These are phyloP conservation scores for Wickerhamia fluorescens DNA, from an alignment of 805 yeast genomes.

Conservation along the genomic window DNA sequence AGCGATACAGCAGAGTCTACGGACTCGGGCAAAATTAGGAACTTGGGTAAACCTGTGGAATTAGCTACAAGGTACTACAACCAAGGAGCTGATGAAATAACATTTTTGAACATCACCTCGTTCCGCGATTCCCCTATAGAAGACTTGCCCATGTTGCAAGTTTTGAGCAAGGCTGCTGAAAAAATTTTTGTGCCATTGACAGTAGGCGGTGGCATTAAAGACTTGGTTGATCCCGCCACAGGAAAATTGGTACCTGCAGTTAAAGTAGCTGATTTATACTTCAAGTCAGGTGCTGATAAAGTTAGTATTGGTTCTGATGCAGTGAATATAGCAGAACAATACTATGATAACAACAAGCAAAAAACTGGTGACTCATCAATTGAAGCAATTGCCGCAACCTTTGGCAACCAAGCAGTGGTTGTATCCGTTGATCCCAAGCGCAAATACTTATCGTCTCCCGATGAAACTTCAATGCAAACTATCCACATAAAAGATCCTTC, in stretches of 20 bases:
- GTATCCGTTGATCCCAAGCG: conserved; percentile 97
- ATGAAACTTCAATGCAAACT: conserved; percentile 53
- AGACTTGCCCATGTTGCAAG: conserved; percentile 95
- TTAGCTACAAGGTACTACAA: conserved; percentile 82
- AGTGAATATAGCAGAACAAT: conserved; percentile 82
- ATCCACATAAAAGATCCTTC: conserved; percentile 50
- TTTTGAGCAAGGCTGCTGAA: conserved; percentile 72
- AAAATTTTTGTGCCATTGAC: conserved; percentile 95
- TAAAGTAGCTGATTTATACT: conserved; percentile 85
- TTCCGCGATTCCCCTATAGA: conserved; percentile 88
- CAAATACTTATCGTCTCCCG: conserved; percentile 61
- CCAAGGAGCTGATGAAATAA: conserved; percentile 97
- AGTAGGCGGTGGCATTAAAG: conserved; percentile 97
- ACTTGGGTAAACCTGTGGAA: conserved; percentile 94
- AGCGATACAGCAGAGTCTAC: conserved; percentile 13
- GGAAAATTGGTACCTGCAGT: conserved; percentile 76
- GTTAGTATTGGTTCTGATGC: conserved; percentile 98
- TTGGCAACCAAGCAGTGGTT: conserved; percentile 96
- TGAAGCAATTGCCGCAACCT: conserved; percentile 85
- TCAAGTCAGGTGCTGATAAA: conserved; percentile 96
- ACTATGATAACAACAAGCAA: conserved; percentile 47
- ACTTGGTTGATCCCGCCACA: conserved; percentile 72
- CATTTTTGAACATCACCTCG: conserved; percentile 91
- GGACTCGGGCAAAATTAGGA: conserved; percentile 66
- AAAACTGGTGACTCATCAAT: conserved; percentile 80